Evolutionary conservation across 2,329 filamentous ascomycete species (phyloP).

Genomic region (Chaetomium sp.): DNA sequence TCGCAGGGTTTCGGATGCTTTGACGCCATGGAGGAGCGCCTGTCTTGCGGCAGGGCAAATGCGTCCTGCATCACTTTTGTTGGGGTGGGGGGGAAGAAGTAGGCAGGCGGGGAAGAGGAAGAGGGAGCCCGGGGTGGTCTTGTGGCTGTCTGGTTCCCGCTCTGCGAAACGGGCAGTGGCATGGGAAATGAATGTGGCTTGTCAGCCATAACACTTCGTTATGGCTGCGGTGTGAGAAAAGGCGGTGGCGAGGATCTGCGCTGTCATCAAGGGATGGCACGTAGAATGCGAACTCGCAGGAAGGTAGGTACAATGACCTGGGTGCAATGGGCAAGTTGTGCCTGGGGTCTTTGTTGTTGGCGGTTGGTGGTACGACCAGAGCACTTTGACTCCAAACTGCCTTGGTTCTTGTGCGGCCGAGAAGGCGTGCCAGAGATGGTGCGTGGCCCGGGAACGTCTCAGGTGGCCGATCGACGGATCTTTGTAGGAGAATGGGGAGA

Average conservation of each 20-base stretch:
- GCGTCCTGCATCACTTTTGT: slow-evolving; percentile 14
- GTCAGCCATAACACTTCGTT: slow-evolving; percentile 17
- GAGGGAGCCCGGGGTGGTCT: slow-evolving; percentile 10
- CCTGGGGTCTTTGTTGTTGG: not conserved
- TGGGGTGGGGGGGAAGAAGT: slow-evolving; percentile 14
- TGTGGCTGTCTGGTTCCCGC: slow-evolving; percentile 7
- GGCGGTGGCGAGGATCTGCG: slow-evolving; percentile 17
- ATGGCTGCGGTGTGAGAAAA: slow-evolving; percentile 15
- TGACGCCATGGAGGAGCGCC: slow-evolving; percentile 4
- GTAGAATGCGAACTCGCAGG: not conserved
- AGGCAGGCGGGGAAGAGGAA: slow-evolving; percentile 7
- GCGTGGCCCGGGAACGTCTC: slow-evolving; percentile 5
- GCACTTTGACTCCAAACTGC: not conserved
- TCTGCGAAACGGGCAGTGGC: slow-evolving; percentile 11
- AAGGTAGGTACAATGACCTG: not conserved
- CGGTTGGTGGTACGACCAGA: not conserved
- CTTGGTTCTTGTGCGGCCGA: not conserved
- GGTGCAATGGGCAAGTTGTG: not conserved
- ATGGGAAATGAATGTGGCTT: slow-evolving; percentile 9
- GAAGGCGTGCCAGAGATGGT: not conserved
- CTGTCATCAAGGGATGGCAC: slow-evolving; percentile 14
- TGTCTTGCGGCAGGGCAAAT: not conserved
- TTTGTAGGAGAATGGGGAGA: not conserved
- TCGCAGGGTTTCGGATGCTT: slow-evolving; percentile 37
- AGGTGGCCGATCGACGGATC: not conserved